Evolutionary conservation across 805 yeast genomes (phyloP).

Genomic region (Schizosaccharomyces octosporus): DNA sequence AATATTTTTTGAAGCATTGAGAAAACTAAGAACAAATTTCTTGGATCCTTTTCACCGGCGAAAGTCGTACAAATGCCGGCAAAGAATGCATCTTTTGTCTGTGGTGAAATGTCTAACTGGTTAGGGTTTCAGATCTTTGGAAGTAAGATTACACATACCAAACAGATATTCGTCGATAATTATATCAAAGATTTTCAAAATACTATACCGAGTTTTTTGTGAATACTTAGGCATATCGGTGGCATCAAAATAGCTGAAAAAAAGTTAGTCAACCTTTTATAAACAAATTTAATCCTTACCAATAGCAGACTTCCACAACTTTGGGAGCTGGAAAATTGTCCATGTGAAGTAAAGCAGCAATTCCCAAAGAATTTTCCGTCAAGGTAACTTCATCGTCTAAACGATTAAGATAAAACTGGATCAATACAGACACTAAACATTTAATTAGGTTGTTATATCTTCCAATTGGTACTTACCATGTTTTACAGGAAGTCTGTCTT

Average conservation of each 20-base stretch:
- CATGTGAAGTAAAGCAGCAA: conserved; percentile 28
- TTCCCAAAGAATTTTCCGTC: conserved; percentile 27
- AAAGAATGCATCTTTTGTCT: conserved; percentile 22
- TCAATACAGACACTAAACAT: conserved; percentile 11
- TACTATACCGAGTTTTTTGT: conserved; percentile 24
- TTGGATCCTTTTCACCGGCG: conserved; percentile 82
- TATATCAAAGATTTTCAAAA: conserved; percentile 25
- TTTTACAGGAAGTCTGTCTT: conserved; percentile 17
- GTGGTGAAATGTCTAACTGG: conserved; percentile 3
- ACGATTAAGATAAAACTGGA: conserved; percentile 35
- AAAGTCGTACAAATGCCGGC: conserved; percentile 42
- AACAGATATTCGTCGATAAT: conserved; percentile 2
- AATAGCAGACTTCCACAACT: conserved; percentile 9
- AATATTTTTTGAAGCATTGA: conserved; percentile 27
- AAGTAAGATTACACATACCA: not conserved
- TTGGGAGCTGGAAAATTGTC: conserved; percentile 20
- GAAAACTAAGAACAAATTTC: conserved; percentile 54
- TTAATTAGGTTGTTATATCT: conserved; percentile 3
- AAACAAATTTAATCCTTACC: conserved; percentile 10
- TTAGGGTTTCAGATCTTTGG: not conserved
- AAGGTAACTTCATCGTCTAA: conserved; percentile 37
- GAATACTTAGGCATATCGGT: conserved; percentile 10
- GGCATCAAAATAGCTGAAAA: not conserved
- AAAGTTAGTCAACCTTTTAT: not conserved
- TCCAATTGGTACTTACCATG: not conserved